Conservation (phyloP, 2,329 filamentous ascomycete genomes). For the Knoxdaviesia proteae region DNA sequence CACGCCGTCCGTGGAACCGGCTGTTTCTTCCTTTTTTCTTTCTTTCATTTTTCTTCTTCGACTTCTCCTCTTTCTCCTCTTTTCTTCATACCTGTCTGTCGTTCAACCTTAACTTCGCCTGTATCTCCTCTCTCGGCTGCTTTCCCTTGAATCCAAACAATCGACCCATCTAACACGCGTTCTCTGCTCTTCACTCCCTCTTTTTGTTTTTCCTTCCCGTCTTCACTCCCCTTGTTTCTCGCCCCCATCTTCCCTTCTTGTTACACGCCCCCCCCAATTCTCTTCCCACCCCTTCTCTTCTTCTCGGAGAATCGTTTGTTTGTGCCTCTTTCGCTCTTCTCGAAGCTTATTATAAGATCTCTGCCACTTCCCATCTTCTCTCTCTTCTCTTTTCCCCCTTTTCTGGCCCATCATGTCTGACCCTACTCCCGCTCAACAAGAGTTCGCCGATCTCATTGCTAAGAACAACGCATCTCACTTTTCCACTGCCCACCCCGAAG, state of each 20-base stretch:
- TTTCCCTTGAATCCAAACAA: neutral
- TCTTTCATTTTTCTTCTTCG: neutral
- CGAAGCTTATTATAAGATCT: slow-evolving; percentile 15
- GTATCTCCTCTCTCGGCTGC: neutral
- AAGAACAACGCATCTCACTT: slow-evolving; percentile 21
- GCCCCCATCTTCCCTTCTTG: too few species aligned
- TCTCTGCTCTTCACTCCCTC: neutral
- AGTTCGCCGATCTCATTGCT: slow-evolving; percentile 41
- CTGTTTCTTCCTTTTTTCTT: neutral
- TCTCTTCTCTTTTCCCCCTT: slow-evolving; percentile 5
- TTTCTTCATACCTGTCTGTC: neutral
- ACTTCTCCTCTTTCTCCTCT: neutral
- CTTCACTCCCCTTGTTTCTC: too few species aligned
- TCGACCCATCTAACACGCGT: slow-evolving; percentile 1
- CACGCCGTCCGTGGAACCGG: too few species aligned
- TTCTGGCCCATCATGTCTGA: slow-evolving; percentile 26
- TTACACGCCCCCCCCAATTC: too few species aligned
- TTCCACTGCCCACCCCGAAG: slow-evolving; percentile 32
- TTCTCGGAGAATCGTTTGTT: too few species aligned
- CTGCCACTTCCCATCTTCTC: slow-evolving; percentile 6
- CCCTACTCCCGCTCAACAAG: slow-evolving; percentile 40
- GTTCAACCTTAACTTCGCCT: neutral
- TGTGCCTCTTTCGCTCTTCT: too few species aligned
- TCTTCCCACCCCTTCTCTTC: too few species aligned
- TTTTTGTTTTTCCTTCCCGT: too few species aligned